Conservation (phyloP, 2,329 filamentous ascomycete species). For the Neofusicoccum sp. region DNA sequence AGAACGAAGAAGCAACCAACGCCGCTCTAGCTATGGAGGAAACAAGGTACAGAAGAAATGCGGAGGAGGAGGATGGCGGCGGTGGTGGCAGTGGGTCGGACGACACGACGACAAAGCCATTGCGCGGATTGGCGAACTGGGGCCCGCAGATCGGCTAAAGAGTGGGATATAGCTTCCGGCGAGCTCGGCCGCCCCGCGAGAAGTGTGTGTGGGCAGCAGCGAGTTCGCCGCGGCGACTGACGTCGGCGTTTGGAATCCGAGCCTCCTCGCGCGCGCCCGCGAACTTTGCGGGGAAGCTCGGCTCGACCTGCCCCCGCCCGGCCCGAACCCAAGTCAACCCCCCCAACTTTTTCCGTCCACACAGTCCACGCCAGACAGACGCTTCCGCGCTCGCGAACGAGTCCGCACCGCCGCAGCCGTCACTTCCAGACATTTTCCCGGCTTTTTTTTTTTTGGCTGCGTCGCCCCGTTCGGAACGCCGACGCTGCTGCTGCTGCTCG, state of each 20-base stretch:
- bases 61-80: no score
- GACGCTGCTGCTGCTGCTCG: neutral
- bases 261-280: neutral
- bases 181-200: neutral
- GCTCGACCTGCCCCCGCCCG: constrained; percentile 8
- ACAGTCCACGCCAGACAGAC: neutral
- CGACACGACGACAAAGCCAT: constrained; percentile 10
- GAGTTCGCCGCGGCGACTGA: neutral
- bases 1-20: neutral
- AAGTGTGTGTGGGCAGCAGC: neutral
- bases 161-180: constrained; percentile 19
- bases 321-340: no score
- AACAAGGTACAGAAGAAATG: neutral
- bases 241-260: constrained; percentile 18
- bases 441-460: neutral
- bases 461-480: neutral
- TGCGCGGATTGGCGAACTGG: constrained; percentile 11
- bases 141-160: constrained; percentile 12
- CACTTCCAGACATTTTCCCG: neutral
- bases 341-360: constrained; percentile 3
- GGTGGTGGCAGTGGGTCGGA: neutral
- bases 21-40: neutral
- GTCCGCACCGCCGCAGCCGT: neutral
- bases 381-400: no score
- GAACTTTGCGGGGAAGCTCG: constrained; percentile 12